phyloP scores from a whole-genome alignment of 495 filamentous ascomycete genomes.

The Usnea hakonensis region DNA sequence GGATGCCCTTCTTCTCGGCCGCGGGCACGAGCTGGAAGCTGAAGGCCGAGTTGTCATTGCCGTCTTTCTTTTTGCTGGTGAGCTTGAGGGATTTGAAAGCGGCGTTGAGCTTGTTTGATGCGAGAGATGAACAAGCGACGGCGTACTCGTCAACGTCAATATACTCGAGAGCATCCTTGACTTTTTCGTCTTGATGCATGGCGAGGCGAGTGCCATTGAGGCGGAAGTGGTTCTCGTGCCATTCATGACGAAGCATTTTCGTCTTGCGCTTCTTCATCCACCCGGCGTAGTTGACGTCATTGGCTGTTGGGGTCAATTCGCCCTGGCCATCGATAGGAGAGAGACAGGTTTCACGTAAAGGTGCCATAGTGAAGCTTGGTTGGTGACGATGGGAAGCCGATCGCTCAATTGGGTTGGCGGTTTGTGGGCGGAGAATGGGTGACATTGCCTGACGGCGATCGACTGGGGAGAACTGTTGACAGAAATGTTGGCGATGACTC shows the following conservation, averaged over 20 bases:
- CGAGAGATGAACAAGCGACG: slow-evolving; percentile 75
- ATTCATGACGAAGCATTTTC: slow-evolving; percentile 82
- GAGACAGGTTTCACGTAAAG: slow-evolving; percentile 31
- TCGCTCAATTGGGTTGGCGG: slow-evolving; percentile 11
- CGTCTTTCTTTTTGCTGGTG: slow-evolving; percentile 38
- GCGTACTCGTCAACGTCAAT: slow-evolving; percentile 95
- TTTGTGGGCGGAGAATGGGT: not conserved
- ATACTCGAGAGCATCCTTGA: slow-evolving; percentile 57
- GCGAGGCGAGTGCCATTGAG: slow-evolving; percentile 75
- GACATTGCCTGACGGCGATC: slow-evolving; percentile 24
- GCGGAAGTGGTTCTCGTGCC: slow-evolving; percentile 83
- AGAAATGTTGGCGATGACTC: slow-evolving; percentile 17
- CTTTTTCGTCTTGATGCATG: slow-evolving; percentile 64
- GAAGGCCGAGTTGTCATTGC: slow-evolving; percentile 57
- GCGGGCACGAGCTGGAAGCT: slow-evolving; percentile 86
- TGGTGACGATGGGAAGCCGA: slow-evolving; percentile 22
- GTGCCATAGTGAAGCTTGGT: slow-evolving; percentile 29
- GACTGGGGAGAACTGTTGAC: slow-evolving; percentile 25
- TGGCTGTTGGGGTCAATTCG: slow-evolving; percentile 22
- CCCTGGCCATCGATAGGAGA: slow-evolving; percentile 26
- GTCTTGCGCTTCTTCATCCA: slow-evolving; percentile 95
- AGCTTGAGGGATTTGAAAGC: slow-evolving; percentile 82
- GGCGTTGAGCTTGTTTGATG: slow-evolving; percentile 57
- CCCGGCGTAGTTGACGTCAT: slow-evolving; percentile 58
- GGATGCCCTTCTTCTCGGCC: slow-evolving; percentile 46